phyloP scores from a whole-genome alignment of 2,329 filamentous ascomycete genomes.

The Alternaria triticimaculans region DNA sequence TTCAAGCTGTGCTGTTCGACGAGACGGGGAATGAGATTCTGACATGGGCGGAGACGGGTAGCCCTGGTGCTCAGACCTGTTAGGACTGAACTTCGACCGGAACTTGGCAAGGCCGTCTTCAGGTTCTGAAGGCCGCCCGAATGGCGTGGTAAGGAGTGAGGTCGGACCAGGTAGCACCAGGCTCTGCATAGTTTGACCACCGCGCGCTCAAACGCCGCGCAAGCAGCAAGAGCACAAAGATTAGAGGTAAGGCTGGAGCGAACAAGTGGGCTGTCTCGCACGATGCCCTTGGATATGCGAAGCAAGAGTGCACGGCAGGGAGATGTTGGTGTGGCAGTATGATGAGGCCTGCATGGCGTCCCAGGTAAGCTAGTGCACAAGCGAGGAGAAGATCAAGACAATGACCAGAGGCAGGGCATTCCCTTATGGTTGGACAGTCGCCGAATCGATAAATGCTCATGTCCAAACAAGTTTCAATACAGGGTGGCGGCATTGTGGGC shows the following conservation, averaged over 20 bases:
- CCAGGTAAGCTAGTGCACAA: conserved; percentile 40
- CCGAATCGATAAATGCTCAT: conserved; percentile 20
- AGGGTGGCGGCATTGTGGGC: conserved; percentile 2
- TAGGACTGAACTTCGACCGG: conserved; percentile 45
- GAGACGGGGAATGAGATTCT: conserved; percentile 55
- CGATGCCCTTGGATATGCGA: conserved; percentile 22
- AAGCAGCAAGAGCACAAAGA: conserved; percentile 43
- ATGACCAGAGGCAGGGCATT: conserved; percentile 18
- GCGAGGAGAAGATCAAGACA: conserved; percentile 24
- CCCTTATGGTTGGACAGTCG: conserved; percentile 10
- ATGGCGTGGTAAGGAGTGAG: conserved; percentile 45
- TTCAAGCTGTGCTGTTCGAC: conserved; percentile 46
- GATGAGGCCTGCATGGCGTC: conserved; percentile 40
- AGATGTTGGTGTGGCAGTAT: conserved; percentile 29
- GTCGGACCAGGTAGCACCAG: conserved; percentile 49
- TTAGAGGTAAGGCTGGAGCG: conserved; percentile 31
- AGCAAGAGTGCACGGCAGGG: conserved; percentile 26
- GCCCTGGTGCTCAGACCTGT: conserved; percentile 43
- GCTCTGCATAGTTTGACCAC: conserved; percentile 51
- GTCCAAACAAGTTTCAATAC: conserved; percentile 11
- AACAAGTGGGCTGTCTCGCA: conserved; percentile 22
- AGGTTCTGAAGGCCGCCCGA: conserved; percentile 47
- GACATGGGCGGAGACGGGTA: conserved; percentile 62
- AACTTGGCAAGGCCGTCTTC: conserved; percentile 44
- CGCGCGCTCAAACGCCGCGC: conserved; percentile 45